Evolutionary conservation across 495 filamentous ascomycete genomes (phyloP), one percentile per base, ranked within the genome.

Genomic region (Penicillium salamii): DNA sequence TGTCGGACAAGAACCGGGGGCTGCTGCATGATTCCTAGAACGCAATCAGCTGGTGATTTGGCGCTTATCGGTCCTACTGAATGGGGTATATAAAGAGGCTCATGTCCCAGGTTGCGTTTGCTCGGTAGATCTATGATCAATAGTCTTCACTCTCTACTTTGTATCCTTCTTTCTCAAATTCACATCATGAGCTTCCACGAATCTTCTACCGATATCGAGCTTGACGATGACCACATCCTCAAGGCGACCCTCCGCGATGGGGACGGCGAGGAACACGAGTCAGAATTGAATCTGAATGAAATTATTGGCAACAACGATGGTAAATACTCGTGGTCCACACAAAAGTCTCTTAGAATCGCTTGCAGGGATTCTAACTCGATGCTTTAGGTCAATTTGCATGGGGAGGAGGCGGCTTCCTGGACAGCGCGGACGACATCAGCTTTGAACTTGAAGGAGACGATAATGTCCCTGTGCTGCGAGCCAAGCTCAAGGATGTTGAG

Each of bases 291-390:
- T 39, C 63, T 79, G 39, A 67, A 78, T 59, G 4, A 45, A 0
- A 26, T 60, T 24, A 56, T 79, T 33, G 76, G 74, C 38, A 78
- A 79, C 55, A 53, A 70, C 35, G 48, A 79, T 17, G 76, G 76
- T 77, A 48, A 18, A n/a, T n/a, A n/a, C n/a, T n/a, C n/a, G n/a
- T n/a, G n/a, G n/a, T n/a, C n/a, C n/a, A n/a, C n/a, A n/a, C n/a
- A n/a, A n/a, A n/a, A n/a, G n/a, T n/a, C n/a, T n/a, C n/a, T n/a
- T n/a, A n/a, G n/a, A n/a, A n/a, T n/a, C n/a, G n/a, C n/a, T n/a
- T n/a, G n/a, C n/a, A n/a, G n/a, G n/a, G n/a, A n/a, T n/a, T n/a
- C 19, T 45, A n/a, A 28, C 56, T 48, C 33, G 18, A 5, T 8
- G 12, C 2, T 2, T 13, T 45, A 79, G 77, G 77, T 0, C 17